Evolutionary conservation across 306 rosid species (phyloP).

Genomic region (Prunus padus): DNA sequence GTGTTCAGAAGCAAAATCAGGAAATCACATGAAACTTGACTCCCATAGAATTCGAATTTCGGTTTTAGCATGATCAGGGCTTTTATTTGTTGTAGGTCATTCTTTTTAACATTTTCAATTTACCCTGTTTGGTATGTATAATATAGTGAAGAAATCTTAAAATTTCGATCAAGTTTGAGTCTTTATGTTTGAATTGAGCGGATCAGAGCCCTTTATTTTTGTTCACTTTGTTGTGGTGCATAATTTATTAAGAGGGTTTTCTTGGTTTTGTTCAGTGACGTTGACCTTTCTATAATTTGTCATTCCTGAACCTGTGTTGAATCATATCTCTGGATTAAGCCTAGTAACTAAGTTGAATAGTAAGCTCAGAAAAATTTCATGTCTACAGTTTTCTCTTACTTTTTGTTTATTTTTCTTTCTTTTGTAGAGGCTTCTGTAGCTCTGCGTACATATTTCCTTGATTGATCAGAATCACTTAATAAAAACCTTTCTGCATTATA

Average conservation of each 20-base stretch:
- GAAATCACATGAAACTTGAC: neutral
- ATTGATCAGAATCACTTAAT: neutral
- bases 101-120: neutral
- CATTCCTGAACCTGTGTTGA: neutral
- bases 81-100: neutral
- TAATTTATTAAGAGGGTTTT: neutral
- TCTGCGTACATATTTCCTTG: neutral
- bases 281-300: constrained; percentile 8
- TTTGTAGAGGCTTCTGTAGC: neutral
- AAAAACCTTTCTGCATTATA: neutral
- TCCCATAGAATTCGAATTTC: neutral
- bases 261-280: neutral
- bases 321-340: neutral
- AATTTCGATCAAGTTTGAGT: constrained; percentile 1
- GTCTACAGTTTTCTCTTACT: neutral
- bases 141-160: constrained; percentile 17
- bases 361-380: neutral
- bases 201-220: neutral
- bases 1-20: neutral
- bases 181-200: neutral
- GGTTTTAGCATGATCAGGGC: neutral
- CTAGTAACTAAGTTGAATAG: neutral
- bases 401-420: neutral
- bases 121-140: constrained; percentile 19
- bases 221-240: neutral